Evolutionary conservation across 495 filamentous ascomycete genomes (phyloP), one percentile per base, ranked within the genome.

Genomic region (Eremomyces bilateralis): DNA sequence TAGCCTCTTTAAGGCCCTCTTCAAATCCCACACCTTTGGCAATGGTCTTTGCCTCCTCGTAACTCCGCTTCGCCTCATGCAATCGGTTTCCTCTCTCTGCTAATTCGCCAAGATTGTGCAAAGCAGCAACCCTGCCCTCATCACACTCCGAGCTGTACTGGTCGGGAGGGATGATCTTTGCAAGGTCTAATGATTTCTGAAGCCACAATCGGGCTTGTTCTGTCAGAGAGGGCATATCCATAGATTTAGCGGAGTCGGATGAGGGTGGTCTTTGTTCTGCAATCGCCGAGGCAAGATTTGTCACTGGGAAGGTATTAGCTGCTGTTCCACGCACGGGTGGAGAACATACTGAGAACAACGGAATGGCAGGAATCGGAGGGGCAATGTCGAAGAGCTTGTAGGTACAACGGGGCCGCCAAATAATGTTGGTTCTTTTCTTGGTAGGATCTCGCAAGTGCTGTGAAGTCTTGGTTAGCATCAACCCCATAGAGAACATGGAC

Each of bases 61-160:
- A 82, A 41, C 54, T 56, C 39, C 51, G 57, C 41, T 57, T 56
- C 11, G 88, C 88, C 42, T 76, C 65, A n/a, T 60, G 56, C 0
- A 54, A 38, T 44, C 76, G 60, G 2, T 75, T 72, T 32, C 69
- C 52, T 60, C 81, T 67, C 39, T 74, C 64, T 1, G 80, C 73
- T 42, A 97, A 67, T 39, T 83, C 75, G 10, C 72, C 88, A 30
- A 94, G 62, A 52, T 91, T 93, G 50, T 78, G 71, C 27, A 73
- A 74, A n/a, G 85, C 78, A 6, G 69, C 73, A 0, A 73, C 76
- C 50, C 88, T 94, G 11, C 70, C 77, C n/a, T 71, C 43, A 55
- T 91, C 81, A 49, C 88, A 95, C 48, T 90, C 78, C 20, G 73
- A 63, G 3, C 71, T 80, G 30, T 76, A 58, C n/a, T 72, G 47